These are phyloP conservation scores for Nemania serpens DNA, from an alignment of 2,329 filamentous ascomycete genomes.

Conservation along the genomic window DNA sequence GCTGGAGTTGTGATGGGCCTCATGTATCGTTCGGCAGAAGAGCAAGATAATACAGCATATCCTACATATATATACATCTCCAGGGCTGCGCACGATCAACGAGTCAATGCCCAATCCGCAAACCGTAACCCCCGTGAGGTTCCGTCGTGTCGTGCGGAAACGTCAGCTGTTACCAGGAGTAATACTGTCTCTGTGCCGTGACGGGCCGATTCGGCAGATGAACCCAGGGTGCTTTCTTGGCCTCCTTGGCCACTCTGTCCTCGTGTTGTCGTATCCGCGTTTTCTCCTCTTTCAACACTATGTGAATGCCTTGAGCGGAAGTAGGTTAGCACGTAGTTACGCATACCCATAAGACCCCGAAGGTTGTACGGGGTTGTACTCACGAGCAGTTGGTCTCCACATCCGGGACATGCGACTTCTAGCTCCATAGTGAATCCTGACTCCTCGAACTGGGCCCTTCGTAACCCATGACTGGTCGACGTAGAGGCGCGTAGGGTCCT, in stretches of 20 bases:
- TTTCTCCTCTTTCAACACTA: conserved; percentile 91
- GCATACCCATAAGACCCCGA: neutral
- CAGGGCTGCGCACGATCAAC: neutral
- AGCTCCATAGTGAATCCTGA: conserved; percentile 71
- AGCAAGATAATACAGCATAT: conserved; percentile 20
- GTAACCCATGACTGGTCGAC: conserved; percentile 93
- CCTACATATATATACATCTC: conserved; percentile 32
- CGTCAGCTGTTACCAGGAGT: conserved; percentile 74
- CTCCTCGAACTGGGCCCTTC: conserved; percentile 66
- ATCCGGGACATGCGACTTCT: conserved; percentile 72
- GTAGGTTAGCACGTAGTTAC: conserved; percentile 28
- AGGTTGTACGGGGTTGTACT: conserved; percentile 44
- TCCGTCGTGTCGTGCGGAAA: neutral
- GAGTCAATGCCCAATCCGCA: too few relatives aligned
- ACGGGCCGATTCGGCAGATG: conserved; percentile 86
- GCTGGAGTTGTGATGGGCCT: neutral
- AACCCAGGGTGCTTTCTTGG: conserved; percentile 79
- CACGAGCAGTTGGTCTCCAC: conserved; percentile 74
- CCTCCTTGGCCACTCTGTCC: conserved; percentile 76
- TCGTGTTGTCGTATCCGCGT: conserved; percentile 81
- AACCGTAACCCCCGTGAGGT: neutral
- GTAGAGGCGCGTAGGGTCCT: conserved; percentile 82
- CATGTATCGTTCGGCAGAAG: neutral
- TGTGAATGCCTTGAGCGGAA: conserved; percentile 64
- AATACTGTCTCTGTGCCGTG: conserved; percentile 84